These are phyloP conservation scores for Symbiotaphrina buchneri DNA, from an alignment of 495 filamentous ascomycete species.

Conservation along the genomic window DNA sequence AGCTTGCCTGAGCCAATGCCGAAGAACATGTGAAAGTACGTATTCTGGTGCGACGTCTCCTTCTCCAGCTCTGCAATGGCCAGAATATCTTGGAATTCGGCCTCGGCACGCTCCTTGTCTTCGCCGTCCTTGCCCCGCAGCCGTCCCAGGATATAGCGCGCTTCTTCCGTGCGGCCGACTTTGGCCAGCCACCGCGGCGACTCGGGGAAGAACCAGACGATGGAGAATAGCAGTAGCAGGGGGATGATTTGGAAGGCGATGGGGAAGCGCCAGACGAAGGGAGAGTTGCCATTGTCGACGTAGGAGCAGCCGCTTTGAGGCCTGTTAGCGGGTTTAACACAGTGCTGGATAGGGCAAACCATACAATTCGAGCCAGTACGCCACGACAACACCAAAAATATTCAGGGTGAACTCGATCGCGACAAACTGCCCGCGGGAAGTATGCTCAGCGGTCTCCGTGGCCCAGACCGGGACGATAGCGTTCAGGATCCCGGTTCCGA, in stretches of 20 bases:
- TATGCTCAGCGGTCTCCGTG: conserved; percentile 45
- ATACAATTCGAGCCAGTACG: conserved; percentile 51
- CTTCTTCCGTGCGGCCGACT: conserved; percentile 40
- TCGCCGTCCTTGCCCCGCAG: conserved; percentile 44
- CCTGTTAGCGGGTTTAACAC: conserved; percentile 4
- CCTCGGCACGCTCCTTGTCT: conserved; percentile 30
- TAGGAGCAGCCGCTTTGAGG: conserved; percentile 25
- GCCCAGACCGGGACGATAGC: conserved; percentile 53
- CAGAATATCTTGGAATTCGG: conserved; percentile 35
- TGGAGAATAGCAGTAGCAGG: conserved; percentile 46
- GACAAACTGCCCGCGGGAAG: conserved; percentile 44
- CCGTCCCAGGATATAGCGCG: conserved; percentile 34
- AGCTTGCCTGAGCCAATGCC: conserved; percentile 39
- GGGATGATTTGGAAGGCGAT: conserved; percentile 69
- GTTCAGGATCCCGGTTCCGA: conserved; percentile 53
- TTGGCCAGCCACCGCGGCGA: conserved; percentile 60
- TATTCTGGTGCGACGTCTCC: no score
- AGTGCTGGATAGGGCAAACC: conserved; percentile 2
- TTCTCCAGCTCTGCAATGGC: conserved; percentile 31
- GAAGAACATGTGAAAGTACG: conserved; percentile 31
- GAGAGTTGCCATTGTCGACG: conserved; percentile 28
- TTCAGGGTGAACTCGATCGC: conserved; percentile 55
- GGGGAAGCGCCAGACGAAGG: conserved; percentile 75
- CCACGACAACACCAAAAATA: conserved; percentile 50
- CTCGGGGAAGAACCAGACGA: conserved; percentile 42